Conservation (phyloP, 2,329 filamentous ascomycete genomes). For the Aspergillus sp. region DNA sequence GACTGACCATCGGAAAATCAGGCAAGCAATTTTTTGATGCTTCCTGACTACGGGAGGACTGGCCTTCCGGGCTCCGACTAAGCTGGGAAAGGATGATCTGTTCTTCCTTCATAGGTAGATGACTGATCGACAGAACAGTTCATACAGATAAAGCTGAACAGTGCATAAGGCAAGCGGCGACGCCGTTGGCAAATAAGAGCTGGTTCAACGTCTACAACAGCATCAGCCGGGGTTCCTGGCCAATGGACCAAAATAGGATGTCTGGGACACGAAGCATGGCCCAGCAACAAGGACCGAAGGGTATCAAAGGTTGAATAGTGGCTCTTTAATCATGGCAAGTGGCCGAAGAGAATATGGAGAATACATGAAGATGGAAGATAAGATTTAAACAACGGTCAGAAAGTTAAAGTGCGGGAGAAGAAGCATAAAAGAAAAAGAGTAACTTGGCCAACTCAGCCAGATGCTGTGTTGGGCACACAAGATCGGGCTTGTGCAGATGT, state of each 20-base stretch:
- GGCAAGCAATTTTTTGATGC: not conserved
- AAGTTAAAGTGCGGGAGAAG: not conserved
- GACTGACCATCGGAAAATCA: not conserved
- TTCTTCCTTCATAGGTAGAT: not conserved
- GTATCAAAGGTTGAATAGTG: not conserved
- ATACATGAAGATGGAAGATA: constrained; percentile 3
- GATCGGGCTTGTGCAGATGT: not conserved
- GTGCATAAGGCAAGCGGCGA: not conserved
- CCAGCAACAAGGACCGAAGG: not conserved
- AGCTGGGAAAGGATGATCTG: not conserved
- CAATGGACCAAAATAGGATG: not conserved
- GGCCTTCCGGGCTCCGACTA: not conserved
- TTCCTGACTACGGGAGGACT: not conserved
- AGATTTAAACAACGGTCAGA: constrained; percentile 1
- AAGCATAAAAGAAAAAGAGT: not conserved
- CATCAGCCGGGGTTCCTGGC: not conserved
- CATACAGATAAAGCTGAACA: not conserved
- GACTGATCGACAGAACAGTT: not conserved
- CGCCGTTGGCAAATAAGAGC: not conserved
- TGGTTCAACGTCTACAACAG: not conserved
- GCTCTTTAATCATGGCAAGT: not conserved
- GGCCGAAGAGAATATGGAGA: not conserved
- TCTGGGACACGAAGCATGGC: not conserved
- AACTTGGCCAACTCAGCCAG: not conserved
- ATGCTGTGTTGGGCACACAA: constrained; percentile 1